Percentiles rank a stretch among this genome's conserved stretches.
Evolutionary conservation across 371 early-diverging fungal genomes (phyloP).

Genomic region (Quaeritorhiza haematococci): DNA sequence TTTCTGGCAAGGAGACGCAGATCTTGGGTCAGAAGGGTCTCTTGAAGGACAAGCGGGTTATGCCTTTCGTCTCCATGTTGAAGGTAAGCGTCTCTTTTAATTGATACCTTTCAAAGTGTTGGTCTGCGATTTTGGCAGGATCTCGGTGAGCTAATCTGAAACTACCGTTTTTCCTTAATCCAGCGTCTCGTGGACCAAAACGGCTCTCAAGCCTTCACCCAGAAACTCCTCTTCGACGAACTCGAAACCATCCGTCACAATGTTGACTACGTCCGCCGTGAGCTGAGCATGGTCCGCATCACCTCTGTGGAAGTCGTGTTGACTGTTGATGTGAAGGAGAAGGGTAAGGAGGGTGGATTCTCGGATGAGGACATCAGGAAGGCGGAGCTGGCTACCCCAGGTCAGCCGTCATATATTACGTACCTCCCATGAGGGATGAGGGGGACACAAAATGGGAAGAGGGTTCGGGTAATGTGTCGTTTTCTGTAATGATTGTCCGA

Average conservation of each 20-base stretch:
- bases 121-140: constrained; percentile 37
- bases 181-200: constrained; percentile 64
- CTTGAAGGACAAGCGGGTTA: constrained; percentile 86
- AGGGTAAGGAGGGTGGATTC: constrained; percentile 8
- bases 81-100: constrained; percentile 23
- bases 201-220: constrained; percentile 75
- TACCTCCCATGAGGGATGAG: not conserved
- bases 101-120: not conserved
- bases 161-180: not conserved
- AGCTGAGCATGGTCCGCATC: constrained; percentile 12
- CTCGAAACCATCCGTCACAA: constrained; percentile 54
- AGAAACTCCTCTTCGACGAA: constrained; percentile 77
- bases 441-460: not conserved
- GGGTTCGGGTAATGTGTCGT: not conserved
- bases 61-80: constrained; percentile 76
- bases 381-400: constrained; percentile 41
- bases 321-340: constrained; percentile 18
- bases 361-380: constrained; percentile 34
- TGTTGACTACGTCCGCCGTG: constrained; percentile 31
- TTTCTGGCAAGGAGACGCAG: constrained; percentile 64
- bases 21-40: constrained; percentile 66
- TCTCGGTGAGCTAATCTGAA: constrained; percentile 23
- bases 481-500: too few relatives aligned
- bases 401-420: constrained; percentile 31
- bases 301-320: not conserved